phyloP scores from a whole-genome alignment of 176 grass and related monocot species.

The Bromus sterilis region DNA sequence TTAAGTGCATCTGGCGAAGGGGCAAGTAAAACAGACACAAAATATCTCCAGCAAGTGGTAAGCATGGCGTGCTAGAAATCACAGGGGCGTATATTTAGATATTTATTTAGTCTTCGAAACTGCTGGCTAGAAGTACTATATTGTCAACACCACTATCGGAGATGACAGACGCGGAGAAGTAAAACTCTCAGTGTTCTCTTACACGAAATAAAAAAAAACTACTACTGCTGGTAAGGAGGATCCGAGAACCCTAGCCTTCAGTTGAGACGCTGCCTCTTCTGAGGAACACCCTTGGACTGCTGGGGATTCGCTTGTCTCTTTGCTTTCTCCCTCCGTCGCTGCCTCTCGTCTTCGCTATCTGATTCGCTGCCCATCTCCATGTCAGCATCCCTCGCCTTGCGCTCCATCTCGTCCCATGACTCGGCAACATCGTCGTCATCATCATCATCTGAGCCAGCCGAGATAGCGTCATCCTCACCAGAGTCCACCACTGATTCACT shows the following conservation, averaged over 20 bases:
- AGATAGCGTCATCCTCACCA: slow-evolving; percentile 31
- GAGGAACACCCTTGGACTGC: neutral
- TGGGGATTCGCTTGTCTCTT: neutral
- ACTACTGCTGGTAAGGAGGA: neutral
- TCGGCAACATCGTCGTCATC: neutral
- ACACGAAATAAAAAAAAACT: neutral
- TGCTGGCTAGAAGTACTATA: neutral
- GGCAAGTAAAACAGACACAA: too few species aligned
- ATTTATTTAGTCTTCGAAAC: neutral
- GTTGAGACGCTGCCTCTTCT: neutral
- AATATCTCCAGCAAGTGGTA: too few species aligned
- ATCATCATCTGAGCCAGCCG: neutral
- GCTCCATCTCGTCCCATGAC: slow-evolving; percentile 16
- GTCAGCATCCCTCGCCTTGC: slow-evolving; percentile 10
- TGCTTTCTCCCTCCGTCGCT: neutral
- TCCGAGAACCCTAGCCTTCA: neutral
- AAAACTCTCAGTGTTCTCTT: neutral
- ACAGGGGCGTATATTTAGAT: neutral
- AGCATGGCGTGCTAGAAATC: neutral
- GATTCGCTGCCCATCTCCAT: slow-evolving; percentile 10
- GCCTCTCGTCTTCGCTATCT: neutral
- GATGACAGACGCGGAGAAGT: neutral
- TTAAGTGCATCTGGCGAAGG: too few species aligned
- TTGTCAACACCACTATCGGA: neutral
- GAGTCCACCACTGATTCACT: slow-evolving; percentile 35